These are phyloP conservation scores for Thalassiosira livingstoniorum DNA, from an alignment of 352 stramenopile genomes.

Conservation along the genomic window DNA sequence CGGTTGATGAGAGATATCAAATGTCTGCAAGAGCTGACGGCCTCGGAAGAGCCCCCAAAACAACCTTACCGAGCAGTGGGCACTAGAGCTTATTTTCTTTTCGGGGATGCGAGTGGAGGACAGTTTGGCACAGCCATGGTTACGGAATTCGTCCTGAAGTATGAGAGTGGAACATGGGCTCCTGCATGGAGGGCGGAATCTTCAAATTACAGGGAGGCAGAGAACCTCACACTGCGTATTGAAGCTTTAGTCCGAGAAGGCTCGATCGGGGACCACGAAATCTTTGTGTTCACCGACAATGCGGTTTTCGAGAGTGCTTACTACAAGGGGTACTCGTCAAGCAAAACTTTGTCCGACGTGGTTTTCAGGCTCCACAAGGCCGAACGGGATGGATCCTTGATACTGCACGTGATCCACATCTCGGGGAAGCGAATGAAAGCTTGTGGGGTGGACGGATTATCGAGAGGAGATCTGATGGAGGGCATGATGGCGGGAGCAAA, in stretches of 20 bases:
- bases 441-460: slow-evolving; percentile 62
- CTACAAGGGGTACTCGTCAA: slow-evolving; percentile 36
- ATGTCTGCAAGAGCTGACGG: not conserved
- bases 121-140: not conserved
- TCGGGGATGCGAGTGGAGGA: too few species aligned
- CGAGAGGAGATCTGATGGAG: slow-evolving; percentile 44
- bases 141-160: not conserved
- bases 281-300: slow-evolving; percentile 70
- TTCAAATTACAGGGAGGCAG: not conserved
- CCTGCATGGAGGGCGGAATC: not conserved
- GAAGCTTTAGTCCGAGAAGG: not conserved
- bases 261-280: slow-evolving; percentile 14
- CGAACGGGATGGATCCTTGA: not conserved
- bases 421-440: slow-evolving; percentile 67
- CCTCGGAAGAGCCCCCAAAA: not conserved
- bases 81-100: not conserved
- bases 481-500: slow-evolving; percentile 53
- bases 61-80: not conserved
- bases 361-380: slow-evolving; percentile 32
- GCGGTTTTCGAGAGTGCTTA: slow-evolving; percentile 27
- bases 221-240: not conserved
- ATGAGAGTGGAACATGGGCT: not conserved
- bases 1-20: not conserved
- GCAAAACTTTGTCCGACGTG: slow-evolving; percentile 19
- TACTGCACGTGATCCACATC: slow-evolving; percentile 56